Evolutionary conservation across 768 basidiomycete genomes (phyloP), one percentile per base, ranked within the genome.

Genomic region (Leccinum boreale): DNA sequence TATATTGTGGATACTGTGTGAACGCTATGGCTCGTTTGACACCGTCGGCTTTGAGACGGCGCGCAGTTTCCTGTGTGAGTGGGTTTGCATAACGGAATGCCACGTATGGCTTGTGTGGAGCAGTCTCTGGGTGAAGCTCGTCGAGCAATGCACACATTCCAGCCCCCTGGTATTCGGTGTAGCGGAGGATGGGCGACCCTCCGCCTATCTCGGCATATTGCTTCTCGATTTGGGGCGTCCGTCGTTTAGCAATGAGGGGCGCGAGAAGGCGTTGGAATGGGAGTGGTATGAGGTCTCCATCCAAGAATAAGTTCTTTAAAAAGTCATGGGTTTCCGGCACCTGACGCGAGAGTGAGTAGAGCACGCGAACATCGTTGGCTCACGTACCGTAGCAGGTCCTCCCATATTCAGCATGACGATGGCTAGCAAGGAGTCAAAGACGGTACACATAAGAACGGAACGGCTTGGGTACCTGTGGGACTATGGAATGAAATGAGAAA

Each of bases 361-460:
- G 19, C 24, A 42, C 19, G 15, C 17, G 14, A 31, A 45, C 26
- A 1, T 14, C 23, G 47, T 24, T 51, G 39, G 28, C 51, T 35
- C 36, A 76, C 84, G 65, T 67, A 94, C 93, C 57, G 93, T 95
- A 52, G 90, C 84, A 23, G 96, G 97, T 2, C 97, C 97, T 46
- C 97, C 97, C 97, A 99, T 99, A 74, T 98, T 99, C 77, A 99
- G 79, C 90, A 99, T 91, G 44, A 99, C 94, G 61, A 98, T 82
- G 36, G 90, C 96, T 85, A 55, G 19, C 2, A 49, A 81, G 50
- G 31, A 47, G 55, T 60, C 62, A 62, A 33, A 36, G 46, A 36
- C 36, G n/a, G 7, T 55, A 57, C 24, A 51, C 17, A 39, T 39
- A 29, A 3, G 17, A 14, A 42, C 15, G 21, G n/a, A 29, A 52